A percentile compares a stretch with the other conserved stretches of the same genome.
Evolutionary conservation across 345 rosid genomes (phyloP).

Genomic region (Lumnitzera littorea): DNA sequence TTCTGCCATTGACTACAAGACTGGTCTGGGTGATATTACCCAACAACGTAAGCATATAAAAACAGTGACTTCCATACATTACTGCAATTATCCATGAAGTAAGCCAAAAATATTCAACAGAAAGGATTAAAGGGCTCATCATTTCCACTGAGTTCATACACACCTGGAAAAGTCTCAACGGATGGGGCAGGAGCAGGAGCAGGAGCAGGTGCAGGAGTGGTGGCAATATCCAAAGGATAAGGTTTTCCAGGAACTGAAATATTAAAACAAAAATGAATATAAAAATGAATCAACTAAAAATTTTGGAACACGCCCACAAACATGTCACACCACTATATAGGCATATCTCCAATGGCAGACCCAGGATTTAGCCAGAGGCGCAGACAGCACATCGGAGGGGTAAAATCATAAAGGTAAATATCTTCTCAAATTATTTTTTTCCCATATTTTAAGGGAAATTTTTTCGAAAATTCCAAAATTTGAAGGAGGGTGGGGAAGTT

Average conservation of each 20-base stretch:
- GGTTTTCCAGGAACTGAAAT: constrained; percentile 83
- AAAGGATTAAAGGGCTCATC: background rate
- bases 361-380: no score
- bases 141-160: background rate
- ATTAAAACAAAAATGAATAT: constrained; percentile 2
- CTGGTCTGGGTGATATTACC: no score
- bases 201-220: constrained; percentile 49
- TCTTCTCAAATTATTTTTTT: no score
- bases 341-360: no score
- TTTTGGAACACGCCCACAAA: background rate
- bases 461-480: no score
- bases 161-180: constrained; percentile 45
- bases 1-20: no score
- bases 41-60: no score
- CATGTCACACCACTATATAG: background rate
- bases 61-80: no score
- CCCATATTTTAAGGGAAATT: no score
- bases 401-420: no score
- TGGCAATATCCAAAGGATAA: constrained; percentile 35
- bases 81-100: background rate
- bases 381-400: no score
- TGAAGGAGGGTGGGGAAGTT: no score
- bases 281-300: background rate
- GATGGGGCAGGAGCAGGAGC: constrained; percentile 49
- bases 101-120: background rate